A percentile compares a stretch with the other conserved stretches of the same genome.
These are phyloP conservation scores for Gymnopilus dilepis DNA, from an alignment of 768 basidiomycete genomes.

Conservation along the genomic window DNA sequence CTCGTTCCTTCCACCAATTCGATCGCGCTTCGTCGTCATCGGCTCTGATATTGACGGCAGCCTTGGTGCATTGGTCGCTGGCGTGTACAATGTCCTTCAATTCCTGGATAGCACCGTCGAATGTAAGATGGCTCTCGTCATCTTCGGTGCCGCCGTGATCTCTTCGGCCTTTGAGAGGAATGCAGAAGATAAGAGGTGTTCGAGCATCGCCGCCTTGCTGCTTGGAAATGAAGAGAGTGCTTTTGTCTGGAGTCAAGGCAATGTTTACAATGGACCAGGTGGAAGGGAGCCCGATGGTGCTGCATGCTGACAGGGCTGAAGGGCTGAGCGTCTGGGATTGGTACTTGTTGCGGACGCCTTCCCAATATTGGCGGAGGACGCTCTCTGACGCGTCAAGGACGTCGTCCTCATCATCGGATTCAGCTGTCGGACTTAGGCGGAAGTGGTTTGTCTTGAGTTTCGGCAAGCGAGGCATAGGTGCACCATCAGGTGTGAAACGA, in stretches of 20 bases:
- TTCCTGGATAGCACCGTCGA: constrained; percentile 75
- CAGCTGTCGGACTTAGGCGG: constrained; percentile 18
- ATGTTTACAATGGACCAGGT: constrained; percentile 89
- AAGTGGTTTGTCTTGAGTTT: constrained; percentile 16
- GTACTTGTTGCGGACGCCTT: constrained; percentile 59
- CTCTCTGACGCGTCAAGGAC: constrained; percentile 29
- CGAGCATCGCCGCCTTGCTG: constrained; percentile 56
- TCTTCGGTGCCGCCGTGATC: constrained; percentile 72
- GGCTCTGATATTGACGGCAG: constrained; percentile 71
- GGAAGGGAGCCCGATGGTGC: constrained; percentile 56
- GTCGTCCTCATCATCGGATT: constrained; percentile 44
- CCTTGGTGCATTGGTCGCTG: constrained; percentile 78
- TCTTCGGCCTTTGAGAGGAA: constrained; percentile 85
- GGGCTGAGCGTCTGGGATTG: constrained; percentile 47
- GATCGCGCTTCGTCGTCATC: constrained; percentile 67
- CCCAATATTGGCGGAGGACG: constrained; percentile 66
- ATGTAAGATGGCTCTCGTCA: constrained; percentile 73
- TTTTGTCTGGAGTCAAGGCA: constrained; percentile 81
- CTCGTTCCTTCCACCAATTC: constrained; percentile 88
- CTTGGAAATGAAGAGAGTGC: constrained; percentile 83
- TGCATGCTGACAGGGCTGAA: constrained; percentile 45
- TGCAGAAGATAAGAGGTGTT: constrained; percentile 80
- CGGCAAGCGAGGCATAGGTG: constrained; percentile 37
- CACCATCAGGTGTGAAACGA: constrained; percentile 49
- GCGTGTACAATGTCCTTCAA: constrained; percentile 78